A percentile compares a stretch with the other conserved stretches of the same genome.
These are phyloP conservation scores for Beauveria australis DNA, from an alignment of 2,329 filamentous ascomycete genomes.

Conservation along the genomic window DNA sequence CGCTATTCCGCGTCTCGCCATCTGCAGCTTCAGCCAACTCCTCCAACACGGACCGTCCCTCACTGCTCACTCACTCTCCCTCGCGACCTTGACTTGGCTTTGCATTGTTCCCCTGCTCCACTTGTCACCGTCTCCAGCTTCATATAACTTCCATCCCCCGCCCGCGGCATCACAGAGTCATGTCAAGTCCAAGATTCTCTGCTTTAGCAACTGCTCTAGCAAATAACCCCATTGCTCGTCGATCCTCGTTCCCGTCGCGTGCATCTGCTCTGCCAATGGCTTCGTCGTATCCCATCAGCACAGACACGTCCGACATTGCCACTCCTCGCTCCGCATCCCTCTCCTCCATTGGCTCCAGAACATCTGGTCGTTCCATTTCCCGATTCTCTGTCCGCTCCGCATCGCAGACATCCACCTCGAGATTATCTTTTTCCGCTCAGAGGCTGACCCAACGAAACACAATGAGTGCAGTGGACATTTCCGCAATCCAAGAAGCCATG, in stretches of 20 bases:
- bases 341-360: conserved; percentile 36
- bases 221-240: conserved; percentile 15
- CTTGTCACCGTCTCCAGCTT: neutral
- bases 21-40: neutral
- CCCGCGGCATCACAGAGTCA: neutral
- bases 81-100: neutral
- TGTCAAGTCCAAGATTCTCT: conserved; percentile 12
- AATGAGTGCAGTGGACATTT: conserved; percentile 48
- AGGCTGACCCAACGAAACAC: conserved; percentile 46
- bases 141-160: conserved; percentile 6
- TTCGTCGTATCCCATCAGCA: conserved; percentile 29
- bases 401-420: conserved; percentile 41
- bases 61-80: neutral
- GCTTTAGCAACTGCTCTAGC: conserved; percentile 4
- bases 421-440: conserved; percentile 40
- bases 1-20: conserved; percentile 1
- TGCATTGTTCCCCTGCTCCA: neutral
- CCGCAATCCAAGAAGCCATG: conserved; percentile 51
- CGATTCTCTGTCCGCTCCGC: conserved; percentile 39
- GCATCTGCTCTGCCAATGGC: conserved; percentile 12
- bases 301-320: conserved; percentile 42
- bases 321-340: conserved; percentile 48
- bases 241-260: conserved; percentile 2
- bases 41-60: conserved; percentile 9
- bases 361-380: conserved; percentile 36